A percentile compares a stretch with the other conserved stretches of the same genome.
phyloP scores from a whole-genome alignment of 495 filamentous ascomycete species.

The Aspergillus nanangensis region DNA sequence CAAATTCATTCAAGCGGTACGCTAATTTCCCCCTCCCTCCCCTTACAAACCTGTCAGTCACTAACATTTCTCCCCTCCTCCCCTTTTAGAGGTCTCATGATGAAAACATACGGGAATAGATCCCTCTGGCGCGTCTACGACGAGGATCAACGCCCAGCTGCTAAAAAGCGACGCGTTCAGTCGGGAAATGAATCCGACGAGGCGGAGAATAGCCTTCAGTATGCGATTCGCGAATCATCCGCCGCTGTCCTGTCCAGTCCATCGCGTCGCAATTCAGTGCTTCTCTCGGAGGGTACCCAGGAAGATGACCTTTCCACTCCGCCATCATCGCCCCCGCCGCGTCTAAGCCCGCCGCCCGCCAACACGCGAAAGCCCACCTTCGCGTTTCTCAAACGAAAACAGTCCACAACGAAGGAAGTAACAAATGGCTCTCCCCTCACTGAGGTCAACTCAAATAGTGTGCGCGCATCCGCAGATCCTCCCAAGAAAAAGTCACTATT shows the following conservation, averaged over 20 bases:
- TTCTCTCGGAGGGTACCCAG: conserved; percentile 43
- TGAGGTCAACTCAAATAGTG: conserved; percentile 49
- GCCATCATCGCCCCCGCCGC: conserved; percentile 52
- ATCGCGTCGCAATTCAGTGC: conserved; percentile 40
- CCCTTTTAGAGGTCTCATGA: conserved; percentile 41
- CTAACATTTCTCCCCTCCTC: conserved; percentile 1
- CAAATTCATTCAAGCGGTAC: conserved; percentile 55
- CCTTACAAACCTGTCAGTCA: background rate
- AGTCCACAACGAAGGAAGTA: conserved; percentile 27
- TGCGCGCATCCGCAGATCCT: conserved; percentile 37
- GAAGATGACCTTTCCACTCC: conserved; percentile 49
- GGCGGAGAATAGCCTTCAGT: conserved; percentile 43
- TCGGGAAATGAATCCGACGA: conserved; percentile 37
- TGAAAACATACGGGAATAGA: conserved; percentile 52
- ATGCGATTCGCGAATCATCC: conserved; percentile 47
- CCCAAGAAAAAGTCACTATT: conserved; percentile 24
- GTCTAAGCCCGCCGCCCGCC: conserved; percentile 51
- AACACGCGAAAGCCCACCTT: conserved; percentile 51
- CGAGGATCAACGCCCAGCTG: conserved; percentile 35
- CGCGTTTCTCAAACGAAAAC: conserved; percentile 51
- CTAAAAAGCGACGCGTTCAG: conserved; percentile 46
- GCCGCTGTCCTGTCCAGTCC: conserved; percentile 47
- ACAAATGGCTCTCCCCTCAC: conserved; percentile 37
- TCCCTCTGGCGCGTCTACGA: conserved; percentile 46
- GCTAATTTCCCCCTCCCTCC: conserved; percentile 3